Percentiles rank a stretch among this genome's conserved stretches.
These are phyloP conservation scores for Rhodotorula mucilaginosa DNA, from an alignment of 1,284 basidiomycete species.

Conservation along the genomic window DNA sequence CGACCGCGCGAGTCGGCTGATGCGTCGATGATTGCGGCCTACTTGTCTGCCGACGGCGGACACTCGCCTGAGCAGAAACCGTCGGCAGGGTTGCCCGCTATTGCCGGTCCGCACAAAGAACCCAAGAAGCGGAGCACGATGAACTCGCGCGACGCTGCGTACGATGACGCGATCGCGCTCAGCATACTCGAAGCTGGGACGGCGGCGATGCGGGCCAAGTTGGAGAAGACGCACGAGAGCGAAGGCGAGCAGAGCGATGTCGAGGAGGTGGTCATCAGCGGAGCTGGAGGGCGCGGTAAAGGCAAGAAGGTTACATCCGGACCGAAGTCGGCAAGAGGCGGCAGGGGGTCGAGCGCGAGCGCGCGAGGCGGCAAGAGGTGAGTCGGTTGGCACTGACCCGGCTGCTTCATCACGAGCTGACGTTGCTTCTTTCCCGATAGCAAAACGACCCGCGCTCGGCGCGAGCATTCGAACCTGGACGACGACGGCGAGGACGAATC, in stretches of 20 bases:
- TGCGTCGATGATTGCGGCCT: constrained; percentile 26
- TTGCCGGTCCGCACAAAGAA: constrained; percentile 43
- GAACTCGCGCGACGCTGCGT: constrained; percentile 93
- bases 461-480: constrained; percentile 13
- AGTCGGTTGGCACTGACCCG: not conserved
- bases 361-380: constrained; percentile 16
- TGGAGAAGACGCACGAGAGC: constrained; percentile 24
- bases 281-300: not conserved
- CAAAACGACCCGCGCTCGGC: constrained; percentile 1
- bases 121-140: constrained; percentile 89
- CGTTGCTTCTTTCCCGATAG: not conserved
- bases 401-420: not conserved
- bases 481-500: not conserved
- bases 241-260: constrained; percentile 7
- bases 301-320: constrained; percentile 1
- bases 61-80: constrained; percentile 14
- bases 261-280: constrained; percentile 2
- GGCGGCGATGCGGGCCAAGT: constrained; percentile 28
- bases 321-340: constrained; percentile 13
- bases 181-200: constrained; percentile 26
- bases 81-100: constrained; percentile 12
- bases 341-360: constrained; percentile 1
- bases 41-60: constrained; percentile 24
- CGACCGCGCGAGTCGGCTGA: constrained; percentile 39
- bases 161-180: constrained; percentile 70